Evolutionary conservation across 495 filamentous ascomycete genomes (phyloP).

Genomic region (Lichenothelia convexa): DNA sequence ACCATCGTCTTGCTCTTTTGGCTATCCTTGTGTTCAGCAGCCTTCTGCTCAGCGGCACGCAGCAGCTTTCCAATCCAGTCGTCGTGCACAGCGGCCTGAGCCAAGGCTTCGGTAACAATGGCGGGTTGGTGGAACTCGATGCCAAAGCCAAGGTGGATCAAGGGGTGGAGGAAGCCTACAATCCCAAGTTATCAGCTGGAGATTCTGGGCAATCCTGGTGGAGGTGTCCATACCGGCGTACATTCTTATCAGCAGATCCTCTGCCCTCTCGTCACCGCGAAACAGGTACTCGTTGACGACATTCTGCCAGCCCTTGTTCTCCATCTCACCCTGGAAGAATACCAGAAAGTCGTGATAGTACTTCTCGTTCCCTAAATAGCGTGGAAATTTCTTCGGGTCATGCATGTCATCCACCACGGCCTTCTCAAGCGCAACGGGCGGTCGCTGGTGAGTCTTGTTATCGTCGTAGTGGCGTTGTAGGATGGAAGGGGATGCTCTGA

Average conservation of each 20-base stretch:
- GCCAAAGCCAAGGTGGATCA: conserved; percentile 75
- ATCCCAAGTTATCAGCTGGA: background rate
- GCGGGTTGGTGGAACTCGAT: conserved; percentile 66
- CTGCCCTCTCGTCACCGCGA: conserved; percentile 35
- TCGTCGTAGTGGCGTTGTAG: conserved; percentile 39
- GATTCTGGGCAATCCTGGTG: background rate
- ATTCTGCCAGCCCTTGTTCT: conserved; percentile 34
- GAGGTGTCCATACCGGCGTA: conserved; percentile 28
- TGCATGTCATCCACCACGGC: conserved; percentile 31
- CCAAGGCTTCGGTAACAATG: conserved; percentile 63
- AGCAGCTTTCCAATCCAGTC: conserved; percentile 32
- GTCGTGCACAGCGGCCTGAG: conserved; percentile 50
- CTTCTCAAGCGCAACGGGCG: conserved; percentile 22
- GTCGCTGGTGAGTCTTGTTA: conserved; percentile 45
- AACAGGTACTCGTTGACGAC: conserved; percentile 52
- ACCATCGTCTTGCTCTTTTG: conserved; percentile 30
- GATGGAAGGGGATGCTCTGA: conserved; percentile 40
- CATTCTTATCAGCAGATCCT: conserved; percentile 41
- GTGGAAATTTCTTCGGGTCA: conserved; percentile 30
- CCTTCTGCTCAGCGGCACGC: conserved; percentile 32
- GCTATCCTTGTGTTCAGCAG: conserved; percentile 16
- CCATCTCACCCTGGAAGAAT: conserved; percentile 59
- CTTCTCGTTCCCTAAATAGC: conserved; percentile 31
- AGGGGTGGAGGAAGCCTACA: conserved; percentile 55
- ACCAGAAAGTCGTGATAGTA: conserved; percentile 50